phyloP scores from a whole-genome alignment of 768 basidiomycete species.

The Boletus vinaceobasis region DNA sequence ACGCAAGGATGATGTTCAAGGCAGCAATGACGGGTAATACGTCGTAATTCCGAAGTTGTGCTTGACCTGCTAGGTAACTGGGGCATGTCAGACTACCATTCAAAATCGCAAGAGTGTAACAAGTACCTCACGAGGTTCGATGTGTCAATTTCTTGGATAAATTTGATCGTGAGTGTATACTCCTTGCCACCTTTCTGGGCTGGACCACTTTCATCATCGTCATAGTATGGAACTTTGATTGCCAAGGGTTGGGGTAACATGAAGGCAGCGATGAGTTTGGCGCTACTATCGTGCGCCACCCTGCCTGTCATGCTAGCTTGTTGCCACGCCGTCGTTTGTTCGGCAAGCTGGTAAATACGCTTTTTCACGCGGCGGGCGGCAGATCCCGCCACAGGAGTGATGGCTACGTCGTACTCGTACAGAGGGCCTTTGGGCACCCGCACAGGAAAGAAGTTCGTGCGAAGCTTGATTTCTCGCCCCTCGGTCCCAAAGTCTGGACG shows the following conservation, averaged over 20 bases:
- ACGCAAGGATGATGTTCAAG: conserved; percentile 47
- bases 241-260: conserved; percentile 40
- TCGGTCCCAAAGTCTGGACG: conserved; percentile 47
- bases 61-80: conserved; percentile 47
- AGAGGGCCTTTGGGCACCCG: conserved; percentile 44
- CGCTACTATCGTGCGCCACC: conserved; percentile 47
- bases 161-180: conserved; percentile 44
- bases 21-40: conserved; percentile 46
- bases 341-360: conserved; percentile 49
- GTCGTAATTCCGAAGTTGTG: conserved; percentile 42
- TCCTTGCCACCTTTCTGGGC: conserved; percentile 33
- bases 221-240: conserved; percentile 40
- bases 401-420: conserved; percentile 47
- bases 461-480: conserved; percentile 44
- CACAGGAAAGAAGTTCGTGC: conserved; percentile 53
- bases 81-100: conserved; percentile 4
- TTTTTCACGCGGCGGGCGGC: conserved; percentile 39
- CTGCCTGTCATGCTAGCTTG: conserved; percentile 37
- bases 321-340: conserved; percentile 39
- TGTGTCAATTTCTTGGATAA: conserved; percentile 43
- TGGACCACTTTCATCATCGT: conserved; percentile 42
- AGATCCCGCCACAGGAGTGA: conserved; percentile 34
- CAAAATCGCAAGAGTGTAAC: neutral
- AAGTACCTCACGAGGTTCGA: conserved; percentile 38
- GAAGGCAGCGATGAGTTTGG: conserved; percentile 43